phyloP scores from a whole-genome alignment of 805 yeast species.

The Candida maris region DNA sequence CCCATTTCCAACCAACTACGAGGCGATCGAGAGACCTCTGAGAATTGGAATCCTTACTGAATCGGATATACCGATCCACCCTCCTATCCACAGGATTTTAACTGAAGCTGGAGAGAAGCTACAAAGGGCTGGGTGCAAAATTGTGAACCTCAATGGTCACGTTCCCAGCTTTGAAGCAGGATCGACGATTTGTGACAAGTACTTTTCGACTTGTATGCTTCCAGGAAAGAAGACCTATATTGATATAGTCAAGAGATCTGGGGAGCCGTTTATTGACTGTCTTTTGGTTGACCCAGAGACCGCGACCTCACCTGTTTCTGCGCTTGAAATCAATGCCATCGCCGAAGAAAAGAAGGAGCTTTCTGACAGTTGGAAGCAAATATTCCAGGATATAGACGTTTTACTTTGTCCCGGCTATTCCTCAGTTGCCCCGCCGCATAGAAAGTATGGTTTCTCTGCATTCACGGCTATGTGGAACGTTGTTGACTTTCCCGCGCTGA shows the following conservation, averaged over 20 bases:
- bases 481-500: constrained; percentile 37
- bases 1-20: constrained; percentile 35
- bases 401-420: constrained; percentile 15
- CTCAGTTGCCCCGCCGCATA: constrained; percentile 19
- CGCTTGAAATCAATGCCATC: neutral
- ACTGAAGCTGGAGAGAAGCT: constrained; percentile 27
- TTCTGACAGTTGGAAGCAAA: constrained; percentile 10
- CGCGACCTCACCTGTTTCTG: neutral
- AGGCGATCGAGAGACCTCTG: neutral
- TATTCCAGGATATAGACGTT: constrained; percentile 11
- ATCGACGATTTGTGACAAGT: constrained; percentile 6
- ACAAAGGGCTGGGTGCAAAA: constrained; percentile 41
- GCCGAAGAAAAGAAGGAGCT: constrained; percentile 1
- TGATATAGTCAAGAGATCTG: neutral
- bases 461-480: constrained; percentile 20
- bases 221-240: neutral
- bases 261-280: neutral
- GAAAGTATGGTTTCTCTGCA: constrained; percentile 15
- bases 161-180: constrained; percentile 8
- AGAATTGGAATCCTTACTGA: constrained; percentile 26
- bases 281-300: neutral
- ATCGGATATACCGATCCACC: constrained; percentile 51
- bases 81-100: constrained; percentile 50
- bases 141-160: constrained; percentile 30
- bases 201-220: constrained; percentile 1